These are phyloP conservation scores for Nidula niveotomentosa DNA, from an alignment of 1,284 basidiomycete species.

Conservation along the genomic window DNA sequence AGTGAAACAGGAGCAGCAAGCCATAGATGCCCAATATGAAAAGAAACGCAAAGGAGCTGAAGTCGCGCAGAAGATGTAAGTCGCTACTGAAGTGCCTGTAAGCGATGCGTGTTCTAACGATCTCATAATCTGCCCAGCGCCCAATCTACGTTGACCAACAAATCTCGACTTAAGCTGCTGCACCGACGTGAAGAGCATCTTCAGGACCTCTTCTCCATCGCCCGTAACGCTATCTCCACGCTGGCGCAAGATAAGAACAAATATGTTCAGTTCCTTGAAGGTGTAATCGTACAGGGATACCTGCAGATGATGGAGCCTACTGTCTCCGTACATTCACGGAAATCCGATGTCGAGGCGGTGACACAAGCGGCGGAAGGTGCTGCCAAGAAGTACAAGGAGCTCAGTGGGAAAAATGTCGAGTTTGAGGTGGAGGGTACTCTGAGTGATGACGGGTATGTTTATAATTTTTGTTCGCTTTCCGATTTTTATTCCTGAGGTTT, in stretches of 20 bases:
- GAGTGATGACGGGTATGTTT: constrained; percentile 68
- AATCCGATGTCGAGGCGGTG: constrained; percentile 57
- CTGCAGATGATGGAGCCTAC: constrained; percentile 72
- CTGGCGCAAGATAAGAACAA: constrained; percentile 72
- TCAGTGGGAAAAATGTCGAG: constrained; percentile 72
- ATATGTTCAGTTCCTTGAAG: constrained; percentile 80
- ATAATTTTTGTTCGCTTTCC: background rate
- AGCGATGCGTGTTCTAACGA: background rate
- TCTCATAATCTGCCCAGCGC: constrained; percentile 52
- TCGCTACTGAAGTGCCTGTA: constrained; percentile 9
- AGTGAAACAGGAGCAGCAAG: constrained; percentile 90
- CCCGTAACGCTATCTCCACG: constrained; percentile 63
- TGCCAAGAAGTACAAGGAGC: constrained; percentile 63
- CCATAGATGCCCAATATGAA: constrained; percentile 90
- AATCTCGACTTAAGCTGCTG: constrained; percentile 89
- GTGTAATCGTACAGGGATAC: constrained; percentile 79
- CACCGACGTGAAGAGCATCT: constrained; percentile 93
- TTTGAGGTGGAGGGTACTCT: constrained; percentile 69
- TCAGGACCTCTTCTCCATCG: constrained; percentile 83
- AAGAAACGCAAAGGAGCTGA: constrained; percentile 94
- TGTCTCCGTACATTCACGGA: constrained; percentile 63
- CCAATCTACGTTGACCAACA: constrained; percentile 96
- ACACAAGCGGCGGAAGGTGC: constrained; percentile 66
- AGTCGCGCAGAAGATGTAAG: constrained; percentile 93
- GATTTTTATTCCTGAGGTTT: background rate